Conservation (phyloP, 495 filamentous ascomycete genomes). For the Parathielavia appendiculata region DNA sequence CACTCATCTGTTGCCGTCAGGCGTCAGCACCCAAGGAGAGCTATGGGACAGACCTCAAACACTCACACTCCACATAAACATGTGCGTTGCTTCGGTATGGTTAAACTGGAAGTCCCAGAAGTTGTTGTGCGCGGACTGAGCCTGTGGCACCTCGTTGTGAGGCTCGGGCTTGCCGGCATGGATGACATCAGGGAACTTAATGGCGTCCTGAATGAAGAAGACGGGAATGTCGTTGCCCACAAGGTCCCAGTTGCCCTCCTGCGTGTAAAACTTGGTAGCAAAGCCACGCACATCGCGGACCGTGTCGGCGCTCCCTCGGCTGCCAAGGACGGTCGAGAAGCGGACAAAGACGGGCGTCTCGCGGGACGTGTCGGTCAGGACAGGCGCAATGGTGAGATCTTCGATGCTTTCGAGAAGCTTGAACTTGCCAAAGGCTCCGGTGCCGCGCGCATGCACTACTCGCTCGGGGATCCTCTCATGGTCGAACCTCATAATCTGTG, state of each 20-base stretch:
- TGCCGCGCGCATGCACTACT: slow-evolving; percentile 82
- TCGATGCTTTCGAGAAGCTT: slow-evolving; percentile 62
- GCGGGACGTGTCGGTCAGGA: slow-evolving; percentile 75
- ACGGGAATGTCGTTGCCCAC: slow-evolving; percentile 64
- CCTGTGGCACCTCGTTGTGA: slow-evolving; percentile 60
- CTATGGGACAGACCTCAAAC: not conserved
- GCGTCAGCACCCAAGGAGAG: not conserved
- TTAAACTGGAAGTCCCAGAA: slow-evolving; percentile 60
- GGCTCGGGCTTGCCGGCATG: slow-evolving; percentile 82
- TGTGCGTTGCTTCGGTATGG: slow-evolving; percentile 73
- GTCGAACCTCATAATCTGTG: slow-evolving; percentile 72
- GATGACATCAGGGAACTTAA: slow-evolving; percentile 71
- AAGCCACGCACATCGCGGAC: slow-evolving; percentile 80
- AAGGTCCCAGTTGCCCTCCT: slow-evolving; percentile 58
- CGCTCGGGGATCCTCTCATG: slow-evolving; percentile 86
- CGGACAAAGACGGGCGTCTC: slow-evolving; percentile 75
- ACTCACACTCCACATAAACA: slow-evolving; percentile 65
- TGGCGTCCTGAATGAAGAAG: slow-evolving; percentile 67
- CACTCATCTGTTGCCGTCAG: slow-evolving; percentile 50
- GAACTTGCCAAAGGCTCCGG: slow-evolving; percentile 81
- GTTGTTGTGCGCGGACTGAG: slow-evolving; percentile 60
- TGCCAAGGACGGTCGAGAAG: slow-evolving; percentile 79
- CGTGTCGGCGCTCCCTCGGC: slow-evolving; percentile 71
- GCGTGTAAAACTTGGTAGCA: slow-evolving; percentile 69
- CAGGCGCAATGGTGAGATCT: slow-evolving; percentile 64